Evolutionary conservation across 768 basidiomycete species (phyloP), one percentile per base, ranked within the genome.

Genomic region (Podaxis sp.): DNA sequence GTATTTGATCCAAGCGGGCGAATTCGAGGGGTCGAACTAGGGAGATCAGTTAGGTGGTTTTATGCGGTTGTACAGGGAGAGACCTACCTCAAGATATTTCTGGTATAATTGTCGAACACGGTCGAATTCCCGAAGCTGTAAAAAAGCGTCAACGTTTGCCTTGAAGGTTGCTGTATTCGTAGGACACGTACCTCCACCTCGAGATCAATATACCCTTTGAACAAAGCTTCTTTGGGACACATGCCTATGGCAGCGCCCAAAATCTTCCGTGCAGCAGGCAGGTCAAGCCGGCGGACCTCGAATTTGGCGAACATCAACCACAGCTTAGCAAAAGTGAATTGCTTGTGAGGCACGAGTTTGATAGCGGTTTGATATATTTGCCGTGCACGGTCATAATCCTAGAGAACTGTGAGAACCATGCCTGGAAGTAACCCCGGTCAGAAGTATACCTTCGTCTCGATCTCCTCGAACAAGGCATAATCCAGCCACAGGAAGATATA

Each of bases 401-500:
- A 51, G 28, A 37, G 52, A 15, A 13, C 11, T 13, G 63, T 62
- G 11, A 64, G 57, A 7, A 54, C 36, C 44, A 3, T 54, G 8
- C 44, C 37, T 17, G 15, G n/a, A 46, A 8, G 10, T 60, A 20
- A 38, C 4, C 41, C 37, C 38, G 17, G 20, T 33, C 54, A 33
- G 11, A 22, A 41, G 63, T 80, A 38, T 64, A 91, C 95, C 86
- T 95, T 94, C 1, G 89, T 90, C 65, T 98, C 96, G 41, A 95
- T 89, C 77, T 99, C 97, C 74, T 99, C 97, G 64, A 99, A 99
- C 40, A 97, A 73, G 0, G 97, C 96, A 76, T 99, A 99, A 72
- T 95, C 87, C 37, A 98, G 72, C 96, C 96, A 98, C 7, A 97
- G 71, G 79, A 94, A 95, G 48, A 95, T 91, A 71, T 95, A 95